These are phyloP conservation scores for Blastocystis sp. DNA, from an alignment of 352 stramenopile genomes.

Conservation along the genomic window DNA sequence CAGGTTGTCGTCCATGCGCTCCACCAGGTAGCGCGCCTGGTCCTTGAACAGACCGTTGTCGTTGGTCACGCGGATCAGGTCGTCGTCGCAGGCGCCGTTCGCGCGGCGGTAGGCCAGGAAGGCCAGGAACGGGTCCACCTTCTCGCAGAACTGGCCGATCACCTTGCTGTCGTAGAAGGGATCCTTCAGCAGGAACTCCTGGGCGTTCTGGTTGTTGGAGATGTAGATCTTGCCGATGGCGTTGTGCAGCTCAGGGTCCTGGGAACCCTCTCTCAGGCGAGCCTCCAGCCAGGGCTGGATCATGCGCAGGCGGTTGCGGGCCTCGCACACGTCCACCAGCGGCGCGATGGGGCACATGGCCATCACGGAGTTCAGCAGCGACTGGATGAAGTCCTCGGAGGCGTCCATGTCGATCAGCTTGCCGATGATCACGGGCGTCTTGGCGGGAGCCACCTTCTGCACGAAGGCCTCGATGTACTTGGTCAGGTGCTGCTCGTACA, in stretches of 20 bases:
- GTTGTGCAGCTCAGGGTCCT: conserved; percentile 97
- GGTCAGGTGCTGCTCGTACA: conserved; percentile 98
- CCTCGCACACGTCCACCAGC: conserved; percentile 96
- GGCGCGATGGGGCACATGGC: conserved; percentile 90
- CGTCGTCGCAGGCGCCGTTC: conserved; percentile 93
- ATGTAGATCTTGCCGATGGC: conserved; percentile 99
- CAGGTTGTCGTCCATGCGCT: conserved; percentile 95
- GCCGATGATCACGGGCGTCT: conserved; percentile 95
- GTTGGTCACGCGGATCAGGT: conserved; percentile 96
- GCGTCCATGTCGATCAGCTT: conserved; percentile 95
- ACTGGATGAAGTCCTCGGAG: conserved; percentile 99
- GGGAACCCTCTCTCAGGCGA: conserved; percentile 95
- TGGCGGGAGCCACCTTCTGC: conserved; percentile 89
- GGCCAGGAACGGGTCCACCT: conserved; percentile 96
- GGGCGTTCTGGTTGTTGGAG: conserved; percentile 96
- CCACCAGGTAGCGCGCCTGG: conserved; percentile 95
- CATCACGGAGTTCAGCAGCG: conserved; percentile 94
- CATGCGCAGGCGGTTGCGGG: conserved; percentile 95
- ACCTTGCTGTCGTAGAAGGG: conserved; percentile 99
- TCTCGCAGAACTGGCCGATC: conserved; percentile 98
- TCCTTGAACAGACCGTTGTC: conserved; percentile 99
- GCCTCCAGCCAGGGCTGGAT: conserved; percentile 98
- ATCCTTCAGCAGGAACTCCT: conserved; percentile 99
- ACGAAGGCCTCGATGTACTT: conserved; percentile 99
- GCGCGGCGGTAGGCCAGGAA: conserved; percentile 98